Evolutionary conservation across 441 rosid species (phyloP).

Genomic region (Raphanus hybrid): DNA sequence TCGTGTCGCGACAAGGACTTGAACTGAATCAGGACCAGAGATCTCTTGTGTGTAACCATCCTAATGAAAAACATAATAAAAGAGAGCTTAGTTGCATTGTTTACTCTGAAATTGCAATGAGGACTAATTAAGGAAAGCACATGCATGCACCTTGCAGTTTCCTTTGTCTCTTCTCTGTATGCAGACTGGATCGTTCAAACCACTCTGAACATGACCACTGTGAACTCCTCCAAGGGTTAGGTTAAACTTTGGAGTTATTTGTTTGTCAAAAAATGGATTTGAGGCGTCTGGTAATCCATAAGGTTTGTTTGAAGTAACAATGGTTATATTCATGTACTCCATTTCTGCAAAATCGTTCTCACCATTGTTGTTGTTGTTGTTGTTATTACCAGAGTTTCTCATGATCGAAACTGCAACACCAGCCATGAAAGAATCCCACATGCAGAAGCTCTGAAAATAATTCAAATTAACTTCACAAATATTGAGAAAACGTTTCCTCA

Average conservation of each 20-base stretch:
- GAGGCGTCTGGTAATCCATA: slow-evolving; percentile 72
- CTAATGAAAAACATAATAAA: slow-evolving; percentile 42
- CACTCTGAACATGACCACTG: slow-evolving; percentile 85
- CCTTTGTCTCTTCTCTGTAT: slow-evolving; percentile 54
- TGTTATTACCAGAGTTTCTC: slow-evolving; percentile 44
- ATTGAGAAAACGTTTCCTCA: background rate
- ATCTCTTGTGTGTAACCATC: slow-evolving; percentile 84
- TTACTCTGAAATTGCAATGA: background rate
- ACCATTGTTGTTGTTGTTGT: slow-evolving; percentile 30
- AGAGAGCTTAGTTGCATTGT: background rate
- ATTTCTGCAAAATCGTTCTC: slow-evolving; percentile 82
- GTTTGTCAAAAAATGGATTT: slow-evolving; percentile 71
- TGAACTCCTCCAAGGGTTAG: slow-evolving; percentile 64
- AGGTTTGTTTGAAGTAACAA: slow-evolving; percentile 82
- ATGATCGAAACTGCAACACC: slow-evolving; percentile 80
- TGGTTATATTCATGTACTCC: slow-evolving; percentile 85
- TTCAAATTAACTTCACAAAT: background rate
- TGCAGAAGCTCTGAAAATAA: slow-evolving; percentile 64
- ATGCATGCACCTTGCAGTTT: slow-evolving; percentile 66
- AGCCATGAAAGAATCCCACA: slow-evolving; percentile 89
- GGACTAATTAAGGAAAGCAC: background rate
- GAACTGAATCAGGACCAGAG: slow-evolving; percentile 60
- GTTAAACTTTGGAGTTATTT: slow-evolving; percentile 61
- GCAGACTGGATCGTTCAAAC: slow-evolving; percentile 72
- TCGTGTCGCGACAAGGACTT: slow-evolving; percentile 74